phyloP scores from a whole-genome alignment of 1,139 yeast genomes.

The Scheffersomyces quercinus region DNA sequence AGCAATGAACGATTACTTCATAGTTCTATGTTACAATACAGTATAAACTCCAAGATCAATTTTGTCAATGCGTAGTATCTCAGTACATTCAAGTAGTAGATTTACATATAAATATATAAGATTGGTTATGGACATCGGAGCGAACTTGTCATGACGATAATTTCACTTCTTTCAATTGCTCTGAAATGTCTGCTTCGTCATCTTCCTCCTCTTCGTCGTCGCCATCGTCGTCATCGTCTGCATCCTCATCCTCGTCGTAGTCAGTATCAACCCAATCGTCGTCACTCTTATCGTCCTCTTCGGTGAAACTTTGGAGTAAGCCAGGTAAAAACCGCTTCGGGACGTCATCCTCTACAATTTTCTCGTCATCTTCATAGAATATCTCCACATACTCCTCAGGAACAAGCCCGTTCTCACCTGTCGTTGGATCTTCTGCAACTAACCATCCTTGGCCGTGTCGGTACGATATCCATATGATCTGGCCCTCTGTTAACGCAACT shows the following conservation, averaged over 20 bases:
- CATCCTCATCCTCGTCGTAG: slow-evolving; percentile 15
- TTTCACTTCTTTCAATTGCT: neutral
- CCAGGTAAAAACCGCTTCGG: slow-evolving; percentile 52
- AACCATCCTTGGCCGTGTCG: slow-evolving; percentile 99
- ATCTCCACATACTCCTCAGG: slow-evolving; percentile 92
- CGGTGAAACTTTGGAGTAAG: slow-evolving; percentile 27
- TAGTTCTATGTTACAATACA: too few species aligned
- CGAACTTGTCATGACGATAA: neutral
- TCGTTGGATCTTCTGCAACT: slow-evolving; percentile 80
- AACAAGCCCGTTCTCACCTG: slow-evolving; percentile 87
- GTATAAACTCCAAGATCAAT: too few species aligned
- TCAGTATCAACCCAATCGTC: slow-evolving; percentile 43
- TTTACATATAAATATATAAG: too few species aligned
- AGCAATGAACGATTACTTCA: too few species aligned
- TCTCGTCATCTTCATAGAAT: slow-evolving; percentile 25
- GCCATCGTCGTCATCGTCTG: slow-evolving; percentile 1
- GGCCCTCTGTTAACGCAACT: slow-evolving; percentile 76
- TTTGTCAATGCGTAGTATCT: too few species aligned
- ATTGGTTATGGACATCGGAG: too few species aligned
- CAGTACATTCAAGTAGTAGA: too few species aligned
- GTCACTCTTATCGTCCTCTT: slow-evolving; percentile 20
- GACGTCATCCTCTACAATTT: slow-evolving; percentile 30
- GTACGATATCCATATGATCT: slow-evolving; percentile 79
- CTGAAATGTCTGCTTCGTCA: neutral
- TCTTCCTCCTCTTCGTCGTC: slow-evolving; percentile 1